Base-by-base conservation (phyloP, 225 moss, liverwort and hornwort genomes). In the Climacium dendroides region DNA sequence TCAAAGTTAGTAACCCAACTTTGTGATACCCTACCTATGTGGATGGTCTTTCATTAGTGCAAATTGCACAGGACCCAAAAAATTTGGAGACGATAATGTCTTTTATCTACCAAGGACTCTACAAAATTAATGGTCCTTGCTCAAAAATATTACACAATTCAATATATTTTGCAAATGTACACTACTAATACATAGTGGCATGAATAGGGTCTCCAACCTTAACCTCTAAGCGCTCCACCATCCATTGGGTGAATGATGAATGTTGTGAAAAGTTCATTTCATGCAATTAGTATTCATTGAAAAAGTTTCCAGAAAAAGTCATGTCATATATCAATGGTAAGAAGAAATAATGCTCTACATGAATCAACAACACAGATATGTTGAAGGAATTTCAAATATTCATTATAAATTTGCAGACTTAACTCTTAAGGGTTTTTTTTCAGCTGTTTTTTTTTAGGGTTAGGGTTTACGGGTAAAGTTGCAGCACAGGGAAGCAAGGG, bases 81-180 rank as follows among this genome's bases (percentile, higher is more conserved):
- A 50, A 15, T 50, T 50, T 50, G 50, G 15, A 50, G 50, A 50
- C 2, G 50, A 50, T 50, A 50, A 50, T 50, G 50, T 15, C 50
- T 50, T n/a, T n/a, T n/a, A n/a, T n/a, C n/a, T n/a, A n/a, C n/a
- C n/a, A 11, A 4, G 4, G 11, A 74, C 7, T 69, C 8, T 24
- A 13, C 4, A 0, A 3, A 8, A 0, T 71, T 43, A 8, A 15
- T 71, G 5, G 15, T 3, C 43, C 25, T 15, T 26, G 2, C 5
- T 39, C 9, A 25, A 41, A 70, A 41, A 15, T 7, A 26, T 25
- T 41, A 15, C 0, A 5, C 1, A 15, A 0, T 28, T 16, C 10
- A 43, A 71, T 26, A 2, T 43, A 15, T 43, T 43, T 71, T 43
- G 15, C 16, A 71, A 71, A 16, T 71, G 9, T 43, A 16, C 9